A percentile compares a stretch with the other conserved stretches of the same genome.
Evolutionary conservation across 768 basidiomycete species (phyloP).

Genomic region (Russula abietina): DNA sequence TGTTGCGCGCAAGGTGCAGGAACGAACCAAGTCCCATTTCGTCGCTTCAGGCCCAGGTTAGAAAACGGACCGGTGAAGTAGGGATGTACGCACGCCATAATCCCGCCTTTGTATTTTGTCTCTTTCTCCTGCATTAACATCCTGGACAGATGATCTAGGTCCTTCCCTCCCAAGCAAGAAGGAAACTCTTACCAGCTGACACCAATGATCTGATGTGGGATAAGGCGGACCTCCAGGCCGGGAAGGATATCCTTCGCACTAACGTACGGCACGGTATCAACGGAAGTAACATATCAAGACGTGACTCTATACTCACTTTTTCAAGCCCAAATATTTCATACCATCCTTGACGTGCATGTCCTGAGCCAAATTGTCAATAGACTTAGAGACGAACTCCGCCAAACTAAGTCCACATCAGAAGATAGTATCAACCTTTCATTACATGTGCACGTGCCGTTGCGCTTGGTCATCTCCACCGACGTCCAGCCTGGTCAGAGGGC

Average conservation of each 20-base stretch:
- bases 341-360: slow-evolving; percentile 48
- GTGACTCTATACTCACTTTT: slow-evolving; percentile 36
- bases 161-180: not conserved
- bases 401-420: slow-evolving; percentile 36
- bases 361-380: slow-evolving; percentile 53
- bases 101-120: slow-evolving; percentile 48
- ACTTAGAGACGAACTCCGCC: slow-evolving; percentile 55
- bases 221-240: slow-evolving; percentile 61
- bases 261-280: slow-evolving; percentile 4
- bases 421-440: not conserved
- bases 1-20: not conserved
- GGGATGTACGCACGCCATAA: slow-evolving; percentile 44
- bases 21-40: slow-evolving; percentile 56
- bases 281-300: not conserved
- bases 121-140: slow-evolving; percentile 62
- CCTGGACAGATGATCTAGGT: slow-evolving; percentile 31
- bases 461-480: slow-evolving; percentile 54
- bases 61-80: not conserved
- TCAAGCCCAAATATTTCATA: slow-evolving; percentile 46
- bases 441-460: slow-evolving; percentile 35
- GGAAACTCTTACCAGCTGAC: slow-evolving; percentile 55
- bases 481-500: slow-evolving; percentile 46
- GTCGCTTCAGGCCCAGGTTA: slow-evolving; percentile 37
- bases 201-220: slow-evolving; percentile 73
- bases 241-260: slow-evolving; percentile 54